phyloP scores from a whole-genome alignment of 1,284 basidiomycete species.

The Meira miltonrushii region DNA sequence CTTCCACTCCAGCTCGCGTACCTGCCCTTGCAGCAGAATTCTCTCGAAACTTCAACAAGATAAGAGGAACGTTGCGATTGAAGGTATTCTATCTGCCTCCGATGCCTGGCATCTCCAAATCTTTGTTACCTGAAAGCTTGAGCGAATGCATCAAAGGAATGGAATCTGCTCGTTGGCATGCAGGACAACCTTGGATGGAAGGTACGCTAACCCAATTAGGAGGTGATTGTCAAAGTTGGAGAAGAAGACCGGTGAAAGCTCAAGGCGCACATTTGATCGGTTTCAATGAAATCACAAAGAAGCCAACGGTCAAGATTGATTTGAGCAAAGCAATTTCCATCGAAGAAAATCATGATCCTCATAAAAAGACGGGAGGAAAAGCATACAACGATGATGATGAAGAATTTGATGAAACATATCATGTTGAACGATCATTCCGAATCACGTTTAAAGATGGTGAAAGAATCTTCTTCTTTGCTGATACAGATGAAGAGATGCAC shows the following conservation, averaged over 20 bases:
- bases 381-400: conserved; percentile 19
- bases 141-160: conserved; percentile 88
- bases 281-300: conserved; percentile 89
- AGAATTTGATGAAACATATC: conserved; percentile 66
- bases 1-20: conserved; percentile 24
- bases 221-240: conserved; percentile 91
- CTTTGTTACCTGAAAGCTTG: conserved; percentile 78
- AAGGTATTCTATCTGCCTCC: conserved; percentile 75
- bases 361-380: neutral
- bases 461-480: conserved; percentile 83
- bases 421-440: conserved; percentile 75
- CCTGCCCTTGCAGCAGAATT: conserved; percentile 20
- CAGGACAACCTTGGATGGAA: conserved; percentile 69
- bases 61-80: conserved; percentile 41
- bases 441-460: conserved; percentile 74
- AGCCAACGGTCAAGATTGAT: conserved; percentile 82
- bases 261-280: conserved; percentile 82
- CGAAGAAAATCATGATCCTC: conserved; percentile 66
- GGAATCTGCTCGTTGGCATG: conserved; percentile 82
- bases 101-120: conserved; percentile 70
- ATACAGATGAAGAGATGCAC: conserved; percentile 79
- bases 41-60: conserved; percentile 29
- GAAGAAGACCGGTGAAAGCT: conserved; percentile 76
- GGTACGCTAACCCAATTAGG: conserved; percentile 90
- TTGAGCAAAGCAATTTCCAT: conserved; percentile 74